A percentile compares a stretch with the other conserved stretches of the same genome.
Conservation (phyloP, 202 grass and related monocot species). For the Hordeum pubiflorum region DNA sequence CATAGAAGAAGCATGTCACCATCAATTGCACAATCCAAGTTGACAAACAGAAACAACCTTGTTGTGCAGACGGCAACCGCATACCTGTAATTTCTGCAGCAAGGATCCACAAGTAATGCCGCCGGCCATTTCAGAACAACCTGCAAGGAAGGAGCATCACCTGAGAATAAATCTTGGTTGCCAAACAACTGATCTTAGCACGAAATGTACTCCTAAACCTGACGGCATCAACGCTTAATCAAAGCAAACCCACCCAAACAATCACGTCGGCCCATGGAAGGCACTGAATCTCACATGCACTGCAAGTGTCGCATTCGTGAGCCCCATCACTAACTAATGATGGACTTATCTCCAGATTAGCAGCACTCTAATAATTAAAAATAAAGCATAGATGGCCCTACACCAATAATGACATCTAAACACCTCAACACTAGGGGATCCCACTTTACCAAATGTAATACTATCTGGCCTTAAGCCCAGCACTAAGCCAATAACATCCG, state of each 20-base stretch:
- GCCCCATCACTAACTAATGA: neutral
- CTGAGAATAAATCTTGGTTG: neutral
- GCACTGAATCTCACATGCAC: neutral
- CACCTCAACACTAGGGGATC: neutral
- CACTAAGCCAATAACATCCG: neutral
- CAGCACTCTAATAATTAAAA: neutral
- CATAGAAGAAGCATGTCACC: neutral
- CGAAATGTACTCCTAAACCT: constrained; percentile 12
- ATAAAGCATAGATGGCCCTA: neutral
- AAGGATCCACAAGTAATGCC: constrained; percentile 73
- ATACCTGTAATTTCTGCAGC: constrained; percentile 84
- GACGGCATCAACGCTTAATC: neutral
- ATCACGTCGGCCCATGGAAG: neutral
- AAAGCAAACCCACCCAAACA: neutral
- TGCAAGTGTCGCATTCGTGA: neutral
- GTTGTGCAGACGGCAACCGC: neutral
- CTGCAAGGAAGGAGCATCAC: constrained; percentile 30
- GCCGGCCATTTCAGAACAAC: constrained; percentile 46
- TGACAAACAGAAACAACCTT: neutral
- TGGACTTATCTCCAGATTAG: constrained; percentile 6
- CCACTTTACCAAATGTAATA: neutral
- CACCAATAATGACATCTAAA: neutral
- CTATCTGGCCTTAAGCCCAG: constrained; percentile 11
- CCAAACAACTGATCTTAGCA: neutral
- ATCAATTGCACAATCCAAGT: neutral